A percentile compares a stretch with the other conserved stretches of the same genome.
phyloP scores from a whole-genome alignment of 1,284 basidiomycete genomes.

The Puccinia triticina region DNA sequence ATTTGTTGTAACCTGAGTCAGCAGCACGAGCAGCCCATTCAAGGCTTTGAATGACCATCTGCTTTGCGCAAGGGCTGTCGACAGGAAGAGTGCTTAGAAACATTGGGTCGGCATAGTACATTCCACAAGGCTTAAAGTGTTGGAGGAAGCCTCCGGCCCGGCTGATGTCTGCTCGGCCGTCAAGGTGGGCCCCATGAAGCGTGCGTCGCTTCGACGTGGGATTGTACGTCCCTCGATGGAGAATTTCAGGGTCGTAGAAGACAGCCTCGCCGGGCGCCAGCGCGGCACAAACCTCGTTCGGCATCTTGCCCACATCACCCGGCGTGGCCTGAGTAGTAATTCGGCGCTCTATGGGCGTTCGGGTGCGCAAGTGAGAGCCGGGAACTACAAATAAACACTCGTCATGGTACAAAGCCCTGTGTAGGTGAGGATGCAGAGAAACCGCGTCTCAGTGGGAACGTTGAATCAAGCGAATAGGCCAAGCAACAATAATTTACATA shows the following conservation, averaged over 20 bases:
- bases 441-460: neutral
- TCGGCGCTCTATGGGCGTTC: slow-evolving; percentile 23
- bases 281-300: slow-evolving; percentile 6
- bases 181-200: slow-evolving; percentile 36
- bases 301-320: neutral
- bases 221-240: slow-evolving; percentile 40
- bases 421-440: neutral
- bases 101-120: neutral
- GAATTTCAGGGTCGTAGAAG: slow-evolving; percentile 41
- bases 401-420: slow-evolving; percentile 41
- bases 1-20: neutral
- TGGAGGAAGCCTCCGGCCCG: slow-evolving; percentile 27
- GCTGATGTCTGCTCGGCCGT: slow-evolving; percentile 12
- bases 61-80: neutral
- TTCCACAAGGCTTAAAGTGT: slow-evolving; percentile 34
- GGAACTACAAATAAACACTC: slow-evolving; percentile 37
- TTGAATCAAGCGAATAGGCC: neutral
- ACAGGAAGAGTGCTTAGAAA: slow-evolving; percentile 4
- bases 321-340: slow-evolving; percentile 14
- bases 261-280: slow-evolving; percentile 35
- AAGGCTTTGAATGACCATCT: slow-evolving; percentile 17
- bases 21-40: slow-evolving; percentile 26
- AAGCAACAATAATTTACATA: neutral
- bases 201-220: slow-evolving; percentile 30
- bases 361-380: slow-evolving; percentile 34